Conservation (phyloP, 768 basidiomycete genomes). For the Panaeolus cyanescens region DNA sequence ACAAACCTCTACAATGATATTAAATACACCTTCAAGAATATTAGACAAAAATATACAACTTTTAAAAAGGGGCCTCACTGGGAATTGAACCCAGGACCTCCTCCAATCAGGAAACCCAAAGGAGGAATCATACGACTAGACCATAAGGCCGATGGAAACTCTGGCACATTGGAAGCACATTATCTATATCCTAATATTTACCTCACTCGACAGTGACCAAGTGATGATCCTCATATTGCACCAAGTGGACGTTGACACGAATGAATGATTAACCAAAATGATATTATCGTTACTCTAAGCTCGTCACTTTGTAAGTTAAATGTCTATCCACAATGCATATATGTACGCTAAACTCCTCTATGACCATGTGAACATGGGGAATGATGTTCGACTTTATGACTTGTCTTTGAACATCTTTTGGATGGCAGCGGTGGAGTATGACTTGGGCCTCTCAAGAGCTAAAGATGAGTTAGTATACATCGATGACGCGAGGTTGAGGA, state of each 20-base stretch:
- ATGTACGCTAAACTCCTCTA: neutral
- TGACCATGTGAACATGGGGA: neutral
- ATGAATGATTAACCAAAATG: neutral
- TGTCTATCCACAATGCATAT: constrained; percentile 1
- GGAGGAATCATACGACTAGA: constrained; percentile 3
- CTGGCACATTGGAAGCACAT: no score
- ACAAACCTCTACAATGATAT: no score
- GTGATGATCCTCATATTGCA: no score
- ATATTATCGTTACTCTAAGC: neutral
- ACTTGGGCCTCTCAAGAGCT: constrained; percentile 92
- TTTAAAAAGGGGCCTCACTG: constrained; percentile 2
- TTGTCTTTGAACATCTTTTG: constrained; percentile 76
- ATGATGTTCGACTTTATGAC: constrained; percentile 17
- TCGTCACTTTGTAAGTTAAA: neutral
- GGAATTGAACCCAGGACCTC: constrained; percentile 4
- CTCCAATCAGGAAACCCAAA: neutral
- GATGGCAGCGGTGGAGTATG: constrained; percentile 81
- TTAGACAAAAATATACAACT: no score
- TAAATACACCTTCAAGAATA: no score
- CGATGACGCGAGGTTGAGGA: neutral
- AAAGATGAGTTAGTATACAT: neutral
- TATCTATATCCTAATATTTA: no score
- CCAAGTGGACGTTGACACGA: no score
- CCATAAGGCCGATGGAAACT: neutral
- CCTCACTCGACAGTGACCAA: no score